These are phyloP conservation scores for Cucumis hystrix DNA, from an alignment of 306 rosid species.

Conservation along the genomic window DNA sequence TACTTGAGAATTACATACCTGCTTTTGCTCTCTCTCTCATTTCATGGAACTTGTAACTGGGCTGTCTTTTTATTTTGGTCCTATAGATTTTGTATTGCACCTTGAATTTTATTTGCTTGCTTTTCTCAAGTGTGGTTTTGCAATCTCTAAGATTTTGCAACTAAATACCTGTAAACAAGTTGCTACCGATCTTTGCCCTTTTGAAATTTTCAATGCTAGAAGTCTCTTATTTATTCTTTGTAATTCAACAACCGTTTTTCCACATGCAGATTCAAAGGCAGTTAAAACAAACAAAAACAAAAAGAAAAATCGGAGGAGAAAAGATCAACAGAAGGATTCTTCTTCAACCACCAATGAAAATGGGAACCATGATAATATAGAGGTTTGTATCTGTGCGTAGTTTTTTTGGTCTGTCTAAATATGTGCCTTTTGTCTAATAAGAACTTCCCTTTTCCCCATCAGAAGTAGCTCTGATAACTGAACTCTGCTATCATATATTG, in stretches of 20 bases:
- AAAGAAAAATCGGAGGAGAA: constrained; percentile 76
- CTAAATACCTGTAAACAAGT: neutral
- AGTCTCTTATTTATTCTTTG: constrained; percentile 2
- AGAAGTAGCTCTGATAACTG: constrained; percentile 4
- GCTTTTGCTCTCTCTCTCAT: neutral
- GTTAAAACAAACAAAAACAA: constrained; percentile 46
- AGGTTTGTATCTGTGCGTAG: neutral
- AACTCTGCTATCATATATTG: constrained; percentile 4
- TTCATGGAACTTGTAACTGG: neutral
- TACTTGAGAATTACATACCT: constrained; percentile 8
- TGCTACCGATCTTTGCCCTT: neutral
- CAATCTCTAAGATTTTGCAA: neutral
- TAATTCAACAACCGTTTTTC: constrained; percentile 1
- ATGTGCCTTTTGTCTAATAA: neutral
- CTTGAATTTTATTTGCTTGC: neutral
- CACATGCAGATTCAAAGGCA: constrained; percentile 47
- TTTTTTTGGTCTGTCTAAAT: neutral
- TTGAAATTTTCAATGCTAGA: neutral
- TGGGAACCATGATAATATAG: constrained; percentile 43
- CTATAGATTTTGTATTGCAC: constrained; percentile 6
- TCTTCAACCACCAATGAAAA: constrained; percentile 24
- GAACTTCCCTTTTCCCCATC: neutral
- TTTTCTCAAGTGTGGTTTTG: neutral
- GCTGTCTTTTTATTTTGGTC: constrained; percentile 3
- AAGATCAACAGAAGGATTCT: constrained; percentile 48